A percentile compares a stretch with the other conserved stretches of the same genome.
Conservation (phyloP, 176 grass and related monocot species). For the Carex pumila region DNA sequence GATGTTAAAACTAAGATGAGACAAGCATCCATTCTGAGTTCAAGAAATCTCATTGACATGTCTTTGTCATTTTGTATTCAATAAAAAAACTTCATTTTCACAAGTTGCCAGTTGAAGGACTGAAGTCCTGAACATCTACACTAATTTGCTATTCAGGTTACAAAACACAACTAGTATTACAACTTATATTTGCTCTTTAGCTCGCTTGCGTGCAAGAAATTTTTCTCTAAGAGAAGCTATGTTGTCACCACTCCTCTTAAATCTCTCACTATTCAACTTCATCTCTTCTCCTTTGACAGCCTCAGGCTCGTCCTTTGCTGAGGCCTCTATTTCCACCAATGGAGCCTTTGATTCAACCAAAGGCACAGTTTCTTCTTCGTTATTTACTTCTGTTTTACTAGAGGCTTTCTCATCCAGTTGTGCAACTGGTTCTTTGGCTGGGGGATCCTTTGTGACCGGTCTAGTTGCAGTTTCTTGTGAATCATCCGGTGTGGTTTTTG, state of each 20-base stretch:
- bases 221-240: slow-evolving; percentile 65
- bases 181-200: slow-evolving; percentile 35
- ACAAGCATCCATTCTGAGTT: not conserved
- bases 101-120: not conserved
- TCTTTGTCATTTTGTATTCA: not conserved
- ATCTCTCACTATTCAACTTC: slow-evolving; percentile 26
- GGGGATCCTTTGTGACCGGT: slow-evolving; percentile 20
- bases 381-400: slow-evolving; percentile 18
- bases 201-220: slow-evolving; percentile 70
- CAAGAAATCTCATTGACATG: not conserved
- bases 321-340: slow-evolving; percentile 7
- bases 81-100: not conserved
- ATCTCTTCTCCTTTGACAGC: not conserved
- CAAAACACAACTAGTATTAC: not conserved
- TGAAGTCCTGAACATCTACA: not conserved
- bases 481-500: slow-evolving; percentile 24
- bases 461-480: slow-evolving; percentile 27
- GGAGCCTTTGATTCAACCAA: slow-evolving; percentile 14
- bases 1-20: not conserved
- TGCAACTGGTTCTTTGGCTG: slow-evolving; percentile 13
- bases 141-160: not conserved
- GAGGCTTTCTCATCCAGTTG: slow-evolving; percentile 5
- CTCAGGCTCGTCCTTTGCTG: not conserved
- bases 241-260: slow-evolving; percentile 70
- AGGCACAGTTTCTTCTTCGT: slow-evolving; percentile 24